Evolutionary conservation across 139 green algal species (phyloP), one percentile per base, ranked within the genome.

Genomic region (Chlorella sp.): DNA sequence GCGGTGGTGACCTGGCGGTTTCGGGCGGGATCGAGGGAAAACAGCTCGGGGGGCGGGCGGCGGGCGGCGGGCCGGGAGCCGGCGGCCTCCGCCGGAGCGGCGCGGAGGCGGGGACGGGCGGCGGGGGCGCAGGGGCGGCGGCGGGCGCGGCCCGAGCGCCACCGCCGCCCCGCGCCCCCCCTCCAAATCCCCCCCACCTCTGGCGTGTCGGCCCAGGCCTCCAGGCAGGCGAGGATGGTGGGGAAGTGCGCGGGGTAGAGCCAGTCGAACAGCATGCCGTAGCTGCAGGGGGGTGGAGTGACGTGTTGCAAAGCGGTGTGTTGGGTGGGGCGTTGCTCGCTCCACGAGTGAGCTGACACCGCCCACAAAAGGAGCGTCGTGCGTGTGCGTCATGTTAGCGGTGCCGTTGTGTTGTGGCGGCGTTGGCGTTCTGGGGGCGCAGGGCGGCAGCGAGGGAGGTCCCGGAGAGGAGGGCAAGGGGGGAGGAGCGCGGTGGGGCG

Each of bases 211-310:
- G 92, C 84, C 85, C 88, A 99, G 27, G 89, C 91, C 82, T 98
- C 90, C 42, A 97, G 71, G 67, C 93, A 94, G 45, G 83, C 85
- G 40, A 92, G 51, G 19, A 99, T 84, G 25, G 90, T 74, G 12
- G 90, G 90, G 56, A 95, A 91, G 87, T 98, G 93, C 31, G 82
- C 72, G 0, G 96, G 93, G 87, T 99, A 97, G 14, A 99, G 87
- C 95, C 94, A 99, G 80, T 99, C 94, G 78, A 98, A 99, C 29
- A 99, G 77, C 67, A 93, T 70, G 67, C 84, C 81, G 75, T 79
- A 80, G 27, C 38, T 29, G 27, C 17, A 61, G 5, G 46, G 51
- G 67, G 35, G n/a, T 27, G 35, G 61, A 31, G 1, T 6, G 5
- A 51, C n/a, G n/a, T n/a, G n/a, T n/a, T n/a, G n/a, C n/a, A n/a